Evolutionary conservation across 192 early-diverging fungal genomes (phyloP).

Genomic region (Coemansia sp.): DNA sequence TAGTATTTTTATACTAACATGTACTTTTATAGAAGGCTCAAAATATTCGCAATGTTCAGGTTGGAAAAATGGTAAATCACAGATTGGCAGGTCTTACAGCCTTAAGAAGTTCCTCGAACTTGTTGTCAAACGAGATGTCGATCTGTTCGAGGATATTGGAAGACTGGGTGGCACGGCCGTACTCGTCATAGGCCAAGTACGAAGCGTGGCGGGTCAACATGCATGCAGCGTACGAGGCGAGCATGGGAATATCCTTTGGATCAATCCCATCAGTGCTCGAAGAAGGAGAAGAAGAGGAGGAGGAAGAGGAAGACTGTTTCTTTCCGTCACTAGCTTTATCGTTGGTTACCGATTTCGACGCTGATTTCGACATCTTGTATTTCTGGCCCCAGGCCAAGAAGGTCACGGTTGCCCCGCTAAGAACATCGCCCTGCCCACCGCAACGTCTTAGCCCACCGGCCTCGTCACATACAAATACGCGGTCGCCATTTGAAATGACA

Average conservation of each 20-base stretch:
- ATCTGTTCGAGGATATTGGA: constrained; percentile 44
- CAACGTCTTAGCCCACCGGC: constrained; percentile 79
- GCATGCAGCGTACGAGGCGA: constrained; percentile 65
- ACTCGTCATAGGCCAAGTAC: constrained; percentile 49
- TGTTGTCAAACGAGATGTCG: constrained; percentile 53
- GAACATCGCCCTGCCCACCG: constrained; percentile 95
- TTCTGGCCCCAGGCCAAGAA: constrained; percentile 84
- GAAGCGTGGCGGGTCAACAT: constrained; percentile 48
- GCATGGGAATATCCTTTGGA: constrained; percentile 50
- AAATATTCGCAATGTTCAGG: no score
- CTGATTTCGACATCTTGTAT: no score
- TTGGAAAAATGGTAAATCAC: neutral
- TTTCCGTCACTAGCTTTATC: no score
- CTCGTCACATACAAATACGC: constrained; percentile 62
- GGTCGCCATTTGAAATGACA: constrained; percentile 71
- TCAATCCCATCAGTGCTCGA: constrained; percentile 37
- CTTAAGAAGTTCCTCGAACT: constrained; percentile 48
- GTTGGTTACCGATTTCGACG: no score
- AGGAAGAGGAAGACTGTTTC: no score
- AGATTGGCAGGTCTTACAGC: constrained; percentile 26
- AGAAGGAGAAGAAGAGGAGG: neutral
- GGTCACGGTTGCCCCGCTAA: constrained; percentile 79
- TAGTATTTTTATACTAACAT: no score
- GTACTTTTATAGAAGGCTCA: constrained; percentile 2
- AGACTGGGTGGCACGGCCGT: constrained; percentile 40